Conservation (phyloP, 805 yeast genomes). For the Candida easanensis region DNA sequence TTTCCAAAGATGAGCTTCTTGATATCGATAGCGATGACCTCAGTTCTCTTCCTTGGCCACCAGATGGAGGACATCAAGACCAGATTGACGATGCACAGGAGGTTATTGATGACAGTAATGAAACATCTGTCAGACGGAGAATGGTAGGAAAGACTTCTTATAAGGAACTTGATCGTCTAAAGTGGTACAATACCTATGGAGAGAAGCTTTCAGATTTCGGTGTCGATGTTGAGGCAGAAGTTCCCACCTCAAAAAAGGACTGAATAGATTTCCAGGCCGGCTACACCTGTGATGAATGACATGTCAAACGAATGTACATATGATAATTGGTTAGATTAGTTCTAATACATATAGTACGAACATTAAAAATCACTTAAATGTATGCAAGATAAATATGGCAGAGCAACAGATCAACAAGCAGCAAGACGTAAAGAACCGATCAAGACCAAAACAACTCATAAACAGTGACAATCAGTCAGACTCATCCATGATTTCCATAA, state of each 20-base stretch:
- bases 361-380: not conserved
- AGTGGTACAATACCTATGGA: conserved; percentile 81
- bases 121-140: conserved; percentile 30
- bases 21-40: conserved; percentile 51
- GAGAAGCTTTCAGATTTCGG: conserved; percentile 84
- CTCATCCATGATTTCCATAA: conserved; percentile 3
- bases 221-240: conserved; percentile 67
- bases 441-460: no score
- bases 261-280: no score
- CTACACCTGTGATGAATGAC: no score
- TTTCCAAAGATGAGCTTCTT: conserved; percentile 50
- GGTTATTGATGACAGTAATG: conserved; percentile 15
- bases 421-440: not conserved
- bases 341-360: no score
- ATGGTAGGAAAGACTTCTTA: not conserved
- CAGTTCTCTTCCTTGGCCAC: conserved; percentile 86
- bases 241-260: no score
- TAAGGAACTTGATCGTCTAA: conserved; percentile 32
- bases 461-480: not conserved
- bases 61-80: conserved; percentile 65
- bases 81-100: not conserved
- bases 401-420: not conserved
- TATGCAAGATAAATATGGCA: no score
- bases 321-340: no score
- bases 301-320: no score